Evolutionary conservation across 768 basidiomycete species (phyloP).

Genomic region (Trametes cingulata): DNA sequence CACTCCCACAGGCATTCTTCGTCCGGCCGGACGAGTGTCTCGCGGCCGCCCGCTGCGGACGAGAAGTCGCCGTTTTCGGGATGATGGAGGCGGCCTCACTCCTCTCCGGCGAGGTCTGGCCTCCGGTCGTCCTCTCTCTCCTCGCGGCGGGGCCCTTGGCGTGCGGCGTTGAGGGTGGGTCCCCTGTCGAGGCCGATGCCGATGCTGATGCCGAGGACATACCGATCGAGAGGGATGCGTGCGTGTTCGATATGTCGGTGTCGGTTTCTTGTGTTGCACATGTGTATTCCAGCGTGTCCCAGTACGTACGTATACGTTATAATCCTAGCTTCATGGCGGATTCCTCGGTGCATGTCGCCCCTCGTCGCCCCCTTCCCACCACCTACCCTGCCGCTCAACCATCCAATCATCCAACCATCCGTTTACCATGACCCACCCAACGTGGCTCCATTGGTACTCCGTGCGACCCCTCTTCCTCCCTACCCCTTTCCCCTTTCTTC

Average conservation of each 20-base stretch:
- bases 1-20: constrained; percentile 31
- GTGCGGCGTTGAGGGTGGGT: background rate
- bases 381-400: too few relatives aligned
- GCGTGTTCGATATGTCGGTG: background rate
- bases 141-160: constrained; percentile 1
- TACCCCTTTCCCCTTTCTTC: background rate
- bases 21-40: constrained; percentile 40
- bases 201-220: background rate
- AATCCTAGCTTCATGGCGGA: background rate
- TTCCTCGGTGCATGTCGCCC: background rate
- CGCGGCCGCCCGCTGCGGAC: background rate
- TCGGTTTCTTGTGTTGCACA: constrained; percentile 1
- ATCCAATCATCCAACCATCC: background rate
- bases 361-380: too few relatives aligned
- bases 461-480: constrained; percentile 1
- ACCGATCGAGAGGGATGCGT: background rate
- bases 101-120: background rate
- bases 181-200: background rate
- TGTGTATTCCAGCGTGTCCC: constrained; percentile 16
- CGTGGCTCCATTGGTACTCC: background rate
- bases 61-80: constrained; percentile 11
- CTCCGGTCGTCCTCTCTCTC: background rate
- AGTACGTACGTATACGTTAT: constrained; percentile 23
- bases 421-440: background rate
- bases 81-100: too few relatives aligned